Evolutionary conservation across 768 basidiomycete species (phyloP).

Genomic region (Scleroderma bovista): DNA sequence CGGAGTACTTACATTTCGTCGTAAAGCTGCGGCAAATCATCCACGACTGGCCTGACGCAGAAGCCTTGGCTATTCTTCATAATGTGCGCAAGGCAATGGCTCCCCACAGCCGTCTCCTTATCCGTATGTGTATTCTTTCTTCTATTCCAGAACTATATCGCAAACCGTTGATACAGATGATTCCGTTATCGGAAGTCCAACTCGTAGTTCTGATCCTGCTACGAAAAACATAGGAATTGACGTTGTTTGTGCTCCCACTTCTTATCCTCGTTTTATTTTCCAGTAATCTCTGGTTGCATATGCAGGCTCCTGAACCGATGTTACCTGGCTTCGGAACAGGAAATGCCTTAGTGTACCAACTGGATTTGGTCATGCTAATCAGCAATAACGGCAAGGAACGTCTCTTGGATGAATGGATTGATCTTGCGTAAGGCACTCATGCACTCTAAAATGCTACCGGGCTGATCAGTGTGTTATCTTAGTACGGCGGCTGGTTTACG

Average conservation of each 20-base stretch:
- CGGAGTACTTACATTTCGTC: not conserved
- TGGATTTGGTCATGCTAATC: slow-evolving; percentile 28
- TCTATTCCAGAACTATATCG: not conserved
- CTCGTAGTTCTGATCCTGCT: not conserved
- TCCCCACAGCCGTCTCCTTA: slow-evolving; percentile 26
- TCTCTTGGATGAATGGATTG: slow-evolving; percentile 21
- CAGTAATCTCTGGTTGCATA: not conserved
- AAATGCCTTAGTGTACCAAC: slow-evolving; percentile 21
- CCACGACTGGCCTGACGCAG: slow-evolving; percentile 31
- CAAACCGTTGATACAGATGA: not conserved
- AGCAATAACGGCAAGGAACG: slow-evolving; percentile 30
- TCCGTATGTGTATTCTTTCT: slow-evolving; percentile 24
- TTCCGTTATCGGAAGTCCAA: not conserved
- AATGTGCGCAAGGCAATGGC: slow-evolving; percentile 27
- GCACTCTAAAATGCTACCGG: not conserved
- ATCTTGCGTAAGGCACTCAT: slow-evolving; percentile 18
- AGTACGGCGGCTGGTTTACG: slow-evolving; percentile 16
- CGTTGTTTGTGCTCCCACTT: not conserved
- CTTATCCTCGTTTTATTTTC: not conserved
- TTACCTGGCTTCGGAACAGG: slow-evolving; percentile 31
- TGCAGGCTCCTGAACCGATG: slow-evolving; percentile 32
- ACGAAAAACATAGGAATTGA: not conserved
- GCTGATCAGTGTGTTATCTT: not conserved
- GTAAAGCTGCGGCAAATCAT: slow-evolving; percentile 19
- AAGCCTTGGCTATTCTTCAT: slow-evolving; percentile 20